phyloP scores from a whole-genome alignment of 2,329 filamentous ascomycete species.

The Epichloe elymi region DNA sequence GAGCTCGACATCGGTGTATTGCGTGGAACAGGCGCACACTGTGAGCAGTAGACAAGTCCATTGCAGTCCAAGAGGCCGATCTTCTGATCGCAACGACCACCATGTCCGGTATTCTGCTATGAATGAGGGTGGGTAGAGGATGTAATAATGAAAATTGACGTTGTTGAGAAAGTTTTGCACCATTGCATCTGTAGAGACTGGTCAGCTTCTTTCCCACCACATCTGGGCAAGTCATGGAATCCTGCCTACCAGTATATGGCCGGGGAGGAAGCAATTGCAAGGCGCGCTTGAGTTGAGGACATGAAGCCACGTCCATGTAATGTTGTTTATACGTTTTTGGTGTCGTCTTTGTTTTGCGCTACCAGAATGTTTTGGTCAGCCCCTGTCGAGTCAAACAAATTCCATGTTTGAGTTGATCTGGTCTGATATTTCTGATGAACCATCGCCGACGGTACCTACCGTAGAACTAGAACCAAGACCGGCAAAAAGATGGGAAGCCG shows the following conservation, averaged over 20 bases:
- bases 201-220: neutral
- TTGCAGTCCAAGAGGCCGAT: constrained; percentile 20
- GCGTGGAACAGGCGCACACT: constrained; percentile 24
- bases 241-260: constrained; percentile 19
- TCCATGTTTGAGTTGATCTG: neutral
- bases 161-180: constrained; percentile 25
- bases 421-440: neutral
- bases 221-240: neutral
- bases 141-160: constrained; percentile 27
- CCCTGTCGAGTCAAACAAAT: neutral
- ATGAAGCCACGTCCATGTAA: constrained; percentile 9
- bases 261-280: constrained; percentile 19
- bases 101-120: constrained; percentile 23
- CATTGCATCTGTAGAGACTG: constrained; percentile 17
- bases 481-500: constrained; percentile 20
- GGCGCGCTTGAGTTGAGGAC: constrained; percentile 19
- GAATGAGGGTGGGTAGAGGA: constrained; percentile 23
- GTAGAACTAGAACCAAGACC: constrained; percentile 8
- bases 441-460: neutral
- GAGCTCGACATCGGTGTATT: constrained; percentile 19
- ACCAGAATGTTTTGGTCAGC: neutral
- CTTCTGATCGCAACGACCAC: constrained; percentile 19
- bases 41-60: constrained; percentile 26
- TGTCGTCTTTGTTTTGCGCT: constrained; percentile 9
- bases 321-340: constrained; percentile 11